Base-by-base conservation (phyloP, 768 basidiomycete genomes). In the Cystofilobasidium capitatum region DNA sequence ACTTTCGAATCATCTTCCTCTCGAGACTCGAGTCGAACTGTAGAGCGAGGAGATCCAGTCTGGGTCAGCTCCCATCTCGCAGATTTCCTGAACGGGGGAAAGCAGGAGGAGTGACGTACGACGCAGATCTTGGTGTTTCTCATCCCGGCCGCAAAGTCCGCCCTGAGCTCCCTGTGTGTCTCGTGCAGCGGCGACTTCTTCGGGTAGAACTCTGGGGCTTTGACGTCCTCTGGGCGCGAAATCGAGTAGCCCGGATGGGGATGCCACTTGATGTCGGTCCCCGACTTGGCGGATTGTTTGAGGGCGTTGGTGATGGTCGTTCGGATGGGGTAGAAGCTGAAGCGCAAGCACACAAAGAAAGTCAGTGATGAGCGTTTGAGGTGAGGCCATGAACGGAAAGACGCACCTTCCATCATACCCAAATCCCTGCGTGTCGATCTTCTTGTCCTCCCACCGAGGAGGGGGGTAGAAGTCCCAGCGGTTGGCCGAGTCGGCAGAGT, bases 1-100 rank as follows among this genome's bases (percentile, higher is more conserved):
- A 69, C 47, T 71, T 71, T 5, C 51, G 37, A 12, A 63, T 61
- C 55, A 65, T 22, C 55, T 70, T 70, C 39, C 69, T 59, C 29
- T 69, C 69, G n/a, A 66, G 61, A 1, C 49, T 40, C 13, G 67
- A 62, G 39, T 69, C 67, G 29, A 69, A 69, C 67, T 69, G 31
- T 2, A 13, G 7, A 14, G n/a, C 22, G 22, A 37, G 7, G 4
- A 35, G 20, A 42, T 12, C 40, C 20, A 44, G 17, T 29, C 6
- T 22, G 42, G 35, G 24, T 44, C 58, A 68, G 60, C 37, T 1
- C 16, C n/a, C n/a, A n/a, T n/a, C n/a, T n/a, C n/a, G n/a, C n/a
- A n/a, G n/a, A n/a, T n/a, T n/a, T n/a, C n/a, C n/a, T n/a, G n/a
- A n/a, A n/a, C n/a, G n/a, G n/a, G n/a, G n/a, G n/a, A n/a, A n/a